Base-by-base conservation (phyloP, 495 filamentous ascomycete species). In the Chaetomium fimeti region DNA sequence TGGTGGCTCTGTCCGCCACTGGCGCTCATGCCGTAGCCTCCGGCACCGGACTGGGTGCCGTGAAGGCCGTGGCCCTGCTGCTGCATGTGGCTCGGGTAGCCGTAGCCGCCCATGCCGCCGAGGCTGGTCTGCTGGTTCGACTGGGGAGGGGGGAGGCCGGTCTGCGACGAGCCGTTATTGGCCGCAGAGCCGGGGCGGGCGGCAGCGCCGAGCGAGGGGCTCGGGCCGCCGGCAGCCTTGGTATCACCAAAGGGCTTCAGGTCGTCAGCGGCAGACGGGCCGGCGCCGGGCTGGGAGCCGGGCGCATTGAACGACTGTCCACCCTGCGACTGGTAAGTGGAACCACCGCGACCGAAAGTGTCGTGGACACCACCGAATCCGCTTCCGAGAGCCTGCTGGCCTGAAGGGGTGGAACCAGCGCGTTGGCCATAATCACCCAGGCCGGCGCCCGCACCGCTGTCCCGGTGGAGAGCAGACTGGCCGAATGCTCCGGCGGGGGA, bases 101-200 rank as follows among this genome's bases (percentile, higher is more conserved):
- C 85, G 71, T 91, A 93, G 38, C 81, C 83, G 48, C 83, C 82
- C 73, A 87, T 84, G 29, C 72, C 45, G 9, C 45, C 70, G 55
- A 76, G 69, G 28, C 65, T 65, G 22, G 80, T 76, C 69, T 81
- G 80, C 64, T 81, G 82, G 64, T 86, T 84, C 13, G 85, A 87
- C 76, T 93, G 92, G 45, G 89, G 86, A 27, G 89, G 89, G 29
- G 90, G 91, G 52, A 93, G 81, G 36, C 88, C 85, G 20, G 74
- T 68, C 73, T 91, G 89, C 8, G 83, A 84, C 20, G 85, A 84
- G 16, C 82, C 83, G 65, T 83, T 87, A 76, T 92, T 94, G 16
- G 89, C 87, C 16, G 92, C 91, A 38, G 92, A 96, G 22, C 91
- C 91, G 18, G 92, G 92, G 62, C 92, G 89, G 38, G 84, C 86